Base-by-base conservation (phyloP, 1,284 basidiomycete species). In the Marasmius oreades region DNA sequence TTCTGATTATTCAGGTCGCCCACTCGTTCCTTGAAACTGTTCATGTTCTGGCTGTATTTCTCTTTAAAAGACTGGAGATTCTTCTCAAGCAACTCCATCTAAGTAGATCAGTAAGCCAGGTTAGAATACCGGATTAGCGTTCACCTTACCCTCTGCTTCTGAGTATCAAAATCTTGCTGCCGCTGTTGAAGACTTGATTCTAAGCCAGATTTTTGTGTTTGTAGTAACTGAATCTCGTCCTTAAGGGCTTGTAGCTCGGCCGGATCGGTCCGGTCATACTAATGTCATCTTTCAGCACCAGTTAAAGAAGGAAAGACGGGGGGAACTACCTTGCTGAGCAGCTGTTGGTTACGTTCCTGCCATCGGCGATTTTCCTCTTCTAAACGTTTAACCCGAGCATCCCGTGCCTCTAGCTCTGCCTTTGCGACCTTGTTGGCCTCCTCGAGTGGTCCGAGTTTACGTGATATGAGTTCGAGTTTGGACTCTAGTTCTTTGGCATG, bases 211-310 rank as follows among this genome's bases (percentile, higher is more conserved):
- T 77, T 78, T 66, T 77, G 72, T 2, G 69, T 60, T 63, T 77
- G 80, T 37, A 92, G 69, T 26, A 72, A 72, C 42, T 82, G 79
- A 8, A 92, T 82, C 62, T 91, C 82, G 10, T 85, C 82, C 70
- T 90, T 93, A 55, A 94, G 76, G 20, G 82, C 81, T 64, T 93
- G 88, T n/a, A 95, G 78, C 65, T 94, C 92, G 4, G 90, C 85
- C 14, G 92, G 92, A 67, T 93, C 92, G 62, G 92, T 88, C 52
- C 93, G 90, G 64, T 95, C 90, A 65, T 93, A 93, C 87, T 92
- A 33, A 16, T 53, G 42, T 5, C 24, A 20, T 51, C 63, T 18
- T 57, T 57, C 10, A 52, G 53, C 46, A 54, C 50, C 26, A 53
- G 23, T 5, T 11, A 11, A 44, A 6, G 24, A 43, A 55, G 56